Base-by-base conservation (phyloP, 305 asterid genomes). In the Stenogyne calaminthoides region DNA sequence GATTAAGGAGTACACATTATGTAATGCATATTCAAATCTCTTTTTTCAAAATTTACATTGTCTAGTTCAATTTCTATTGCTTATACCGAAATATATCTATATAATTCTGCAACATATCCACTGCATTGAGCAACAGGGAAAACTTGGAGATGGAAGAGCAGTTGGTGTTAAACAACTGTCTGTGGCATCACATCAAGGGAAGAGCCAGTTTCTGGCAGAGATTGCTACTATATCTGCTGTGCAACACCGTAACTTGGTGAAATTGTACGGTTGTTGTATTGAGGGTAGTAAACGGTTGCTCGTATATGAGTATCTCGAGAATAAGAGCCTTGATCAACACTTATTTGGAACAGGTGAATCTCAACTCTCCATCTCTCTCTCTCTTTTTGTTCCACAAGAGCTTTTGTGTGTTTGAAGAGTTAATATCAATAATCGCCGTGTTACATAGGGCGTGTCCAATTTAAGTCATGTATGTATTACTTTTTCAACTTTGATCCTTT, bases 151-250 rank as follows among this genome's bases (percentile, higher is more conserved):
- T 73, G 96, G 89, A 49, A 84, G 95, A 82, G 84, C 67, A 19
- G 82, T 93, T 76, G 97, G 94, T 52, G 96, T 93, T 59, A 91
- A 93, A 74, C 91, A 86, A 73, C 81, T 93, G 29, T 89, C 96
- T 1, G 87, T 85, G 63, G 84, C 86, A 44, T 93, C 97, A 65
- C 92, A 70, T 49, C 98, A 93, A 75, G 98, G 98, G 63, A 93
- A 89, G 84, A 80, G 87, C 27, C 95, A 93, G 80, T 93, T 93
- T 74, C 77, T 89, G 69, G 85, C 92, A 4, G 90, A 88, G 81
- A 84, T 88, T 32, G 87, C 82, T 22, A 84, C 79, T 32, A 82
- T 87, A 66, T 83, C 92, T 12, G 85, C 84, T n/a, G 82, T 87
- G 25, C 85, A 84, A 73, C 92, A 87, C 58, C 85, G 85, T 57